Base-by-base conservation (phyloP, 306 rosid genomes). In the Alnus rubra region DNA sequence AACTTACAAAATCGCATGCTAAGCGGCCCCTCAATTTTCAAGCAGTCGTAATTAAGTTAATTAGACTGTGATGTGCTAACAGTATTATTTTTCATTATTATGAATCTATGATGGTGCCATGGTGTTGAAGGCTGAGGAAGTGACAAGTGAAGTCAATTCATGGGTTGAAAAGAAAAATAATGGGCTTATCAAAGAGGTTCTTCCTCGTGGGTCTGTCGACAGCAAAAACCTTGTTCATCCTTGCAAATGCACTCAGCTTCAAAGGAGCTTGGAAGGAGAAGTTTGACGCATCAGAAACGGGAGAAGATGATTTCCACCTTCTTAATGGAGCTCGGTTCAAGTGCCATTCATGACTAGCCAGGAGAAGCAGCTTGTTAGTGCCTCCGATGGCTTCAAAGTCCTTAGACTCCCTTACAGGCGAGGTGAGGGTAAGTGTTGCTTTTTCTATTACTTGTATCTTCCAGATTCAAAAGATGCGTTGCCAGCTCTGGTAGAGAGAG, bases 281-380 rank as follows among this genome's bases (percentile, higher is more conserved):
- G 73, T 94, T 94, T 73, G 87, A 92, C 76, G 83, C 89, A 59
- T 88, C 88, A 3, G 14, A 14, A 50, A 94, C 95, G 0, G 73
- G 87, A 77, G 87, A 88, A 45, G 23, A 78, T 28, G 90, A 89
- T 64, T 92, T 94, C 84, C 84, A 88, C 81, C 93, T 91, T 71
- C 84, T 84, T 3, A 73, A 82, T 58, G 92, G 19, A 85, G 81
- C 76, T 72, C 84, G 18, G 87, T 88, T 63, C 85, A 85, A 77
- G 94, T 77, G n/a, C 97, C 94, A 35, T 94, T 87, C 86, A 92
- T 94, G 97, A 87, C 83, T 49, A 89, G 87, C 89, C 50, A 75
- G 55, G 79, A 81, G 54, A 56, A 76, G 63, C 98, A 92, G 62
- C 55, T 71, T 45, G 39, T 88, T 23, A 45, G 76, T 31, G 88